phyloP scores from a whole-genome alignment of 805 yeast genomes.

The Brettanomyces custersianus region DNA sequence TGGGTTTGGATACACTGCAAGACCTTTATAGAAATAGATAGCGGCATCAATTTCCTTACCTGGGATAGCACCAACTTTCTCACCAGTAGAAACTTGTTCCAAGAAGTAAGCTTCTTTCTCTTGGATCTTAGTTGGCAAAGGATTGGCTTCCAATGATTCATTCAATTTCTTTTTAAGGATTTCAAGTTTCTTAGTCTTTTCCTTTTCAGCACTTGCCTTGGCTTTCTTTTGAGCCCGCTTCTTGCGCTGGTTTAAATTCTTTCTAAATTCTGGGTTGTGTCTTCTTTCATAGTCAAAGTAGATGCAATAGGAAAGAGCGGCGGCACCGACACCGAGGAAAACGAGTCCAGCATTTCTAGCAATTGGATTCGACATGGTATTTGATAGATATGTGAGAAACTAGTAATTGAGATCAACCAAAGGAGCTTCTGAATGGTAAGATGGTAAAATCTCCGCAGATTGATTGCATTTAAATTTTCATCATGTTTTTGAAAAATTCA shows the following conservation, averaged over 20 bases:
- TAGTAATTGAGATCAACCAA: too few relatives aligned
- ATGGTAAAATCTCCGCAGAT: too few relatives aligned
- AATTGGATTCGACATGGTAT: too few relatives aligned
- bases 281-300: conserved; percentile 94
- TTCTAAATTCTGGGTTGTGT: conserved; percentile 73
- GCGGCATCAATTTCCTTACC: conserved; percentile 79
- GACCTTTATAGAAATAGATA: conserved; percentile 83
- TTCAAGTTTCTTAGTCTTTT: conserved; percentile 51
- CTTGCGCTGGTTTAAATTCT: conserved; percentile 53
- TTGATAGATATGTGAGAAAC: too few relatives aligned
- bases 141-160: conserved; percentile 58
- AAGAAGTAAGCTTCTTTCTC: conserved; percentile 76
- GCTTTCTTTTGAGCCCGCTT: conserved; percentile 52
- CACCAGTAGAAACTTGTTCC: conserved; percentile 78
- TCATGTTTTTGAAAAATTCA: too few relatives aligned
- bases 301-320: conserved; percentile 63
- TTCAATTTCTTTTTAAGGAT: conserved; percentile 53
- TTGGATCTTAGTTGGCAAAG: conserved; percentile 60
- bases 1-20: conserved; percentile 90
- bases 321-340: conserved; percentile 30
- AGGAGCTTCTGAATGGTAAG: too few relatives aligned
- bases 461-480: too few relatives aligned
- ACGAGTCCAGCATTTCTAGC: conserved; percentile 1
- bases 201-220: conserved; percentile 44
- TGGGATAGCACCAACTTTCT: conserved; percentile 59